phyloP scores from a whole-genome alignment of 2,329 filamentous ascomycete species.

The Penicillium sp. region DNA sequence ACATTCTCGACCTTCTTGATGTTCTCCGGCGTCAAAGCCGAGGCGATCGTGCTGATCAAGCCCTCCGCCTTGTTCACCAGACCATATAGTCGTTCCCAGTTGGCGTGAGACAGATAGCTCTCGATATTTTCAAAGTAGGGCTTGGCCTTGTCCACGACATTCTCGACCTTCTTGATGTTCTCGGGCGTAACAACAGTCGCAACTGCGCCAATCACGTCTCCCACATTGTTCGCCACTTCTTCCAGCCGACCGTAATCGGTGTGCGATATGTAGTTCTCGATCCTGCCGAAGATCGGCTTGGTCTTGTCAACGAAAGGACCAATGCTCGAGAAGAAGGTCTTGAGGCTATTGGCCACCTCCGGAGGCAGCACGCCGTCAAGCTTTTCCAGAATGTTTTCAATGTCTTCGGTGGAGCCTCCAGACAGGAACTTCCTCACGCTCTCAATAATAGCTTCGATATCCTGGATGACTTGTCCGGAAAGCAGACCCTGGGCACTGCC shows the following conservation, averaged over 20 bases:
- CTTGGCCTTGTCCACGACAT: neutral
- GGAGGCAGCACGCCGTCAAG: neutral
- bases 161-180: neutral
- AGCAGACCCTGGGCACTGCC: neutral
- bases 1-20: neutral
- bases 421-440: neutral
- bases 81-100: neutral
- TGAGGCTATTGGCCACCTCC: neutral
- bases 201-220: neutral
- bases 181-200: neutral
- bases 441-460: neutral
- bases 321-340: neutral
- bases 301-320: neutral
- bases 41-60: neutral
- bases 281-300: neutral
- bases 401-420: neutral
- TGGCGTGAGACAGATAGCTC: neutral
- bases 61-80: neutral
- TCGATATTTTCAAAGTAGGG: neutral
- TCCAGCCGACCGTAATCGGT: neutral
- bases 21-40: neutral
- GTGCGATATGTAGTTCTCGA: neutral
- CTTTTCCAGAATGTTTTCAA: neutral
- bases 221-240: neutral
- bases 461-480: neutral